phyloP scores from a whole-genome alignment of 2,329 filamentous ascomycete species.

The Fusarium foetens region DNA sequence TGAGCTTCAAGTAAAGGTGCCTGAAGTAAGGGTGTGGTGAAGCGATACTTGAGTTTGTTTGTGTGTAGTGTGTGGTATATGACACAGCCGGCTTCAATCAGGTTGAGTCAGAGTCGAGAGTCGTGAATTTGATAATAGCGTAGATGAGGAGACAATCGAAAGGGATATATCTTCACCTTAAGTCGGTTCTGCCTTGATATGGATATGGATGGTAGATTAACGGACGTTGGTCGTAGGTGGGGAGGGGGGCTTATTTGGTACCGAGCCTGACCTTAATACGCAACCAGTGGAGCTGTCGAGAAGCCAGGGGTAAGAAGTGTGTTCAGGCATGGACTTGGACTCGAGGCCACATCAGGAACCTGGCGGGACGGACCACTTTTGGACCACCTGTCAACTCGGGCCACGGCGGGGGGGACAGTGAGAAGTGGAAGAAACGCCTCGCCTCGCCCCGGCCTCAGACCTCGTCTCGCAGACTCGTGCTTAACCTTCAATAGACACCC shows the following conservation, averaged over 20 bases:
- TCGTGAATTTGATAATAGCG: background rate
- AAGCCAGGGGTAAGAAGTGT: slow-evolving; percentile 36
- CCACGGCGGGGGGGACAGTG: slow-evolving; percentile 36
- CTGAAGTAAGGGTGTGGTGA: slow-evolving; percentile 3
- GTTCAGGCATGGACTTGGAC: slow-evolving; percentile 22
- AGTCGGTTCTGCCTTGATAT: slow-evolving; percentile 41
- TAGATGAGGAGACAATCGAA: slow-evolving; percentile 27
- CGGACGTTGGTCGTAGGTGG: slow-evolving; percentile 36
- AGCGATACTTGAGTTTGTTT: slow-evolving; percentile 10
- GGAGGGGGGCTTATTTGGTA: slow-evolving; percentile 45
- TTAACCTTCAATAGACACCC: slow-evolving; percentile 37
- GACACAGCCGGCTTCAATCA: slow-evolving; percentile 22
- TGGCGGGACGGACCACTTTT: slow-evolving; percentile 40
- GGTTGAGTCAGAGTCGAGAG: slow-evolving; percentile 2
- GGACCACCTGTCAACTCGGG: slow-evolving; percentile 45
- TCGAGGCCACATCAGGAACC: slow-evolving; percentile 40
- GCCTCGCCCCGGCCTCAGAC: slow-evolving; percentile 39
- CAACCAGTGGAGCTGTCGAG: slow-evolving; percentile 41
- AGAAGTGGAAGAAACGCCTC: slow-evolving; percentile 40
- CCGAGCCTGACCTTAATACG: slow-evolving; percentile 43
- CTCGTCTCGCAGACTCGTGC: slow-evolving; percentile 12
- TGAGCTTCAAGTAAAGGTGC: slow-evolving; percentile 8
- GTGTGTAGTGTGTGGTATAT: slow-evolving; percentile 15
- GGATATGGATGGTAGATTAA: slow-evolving; percentile 38
- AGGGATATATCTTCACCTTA: slow-evolving; percentile 38